Percentiles rank a stretch among this genome's conserved stretches.
phyloP scores from a whole-genome alignment of 106 monocot genomes.

The Platanthera guangdongensis region DNA sequence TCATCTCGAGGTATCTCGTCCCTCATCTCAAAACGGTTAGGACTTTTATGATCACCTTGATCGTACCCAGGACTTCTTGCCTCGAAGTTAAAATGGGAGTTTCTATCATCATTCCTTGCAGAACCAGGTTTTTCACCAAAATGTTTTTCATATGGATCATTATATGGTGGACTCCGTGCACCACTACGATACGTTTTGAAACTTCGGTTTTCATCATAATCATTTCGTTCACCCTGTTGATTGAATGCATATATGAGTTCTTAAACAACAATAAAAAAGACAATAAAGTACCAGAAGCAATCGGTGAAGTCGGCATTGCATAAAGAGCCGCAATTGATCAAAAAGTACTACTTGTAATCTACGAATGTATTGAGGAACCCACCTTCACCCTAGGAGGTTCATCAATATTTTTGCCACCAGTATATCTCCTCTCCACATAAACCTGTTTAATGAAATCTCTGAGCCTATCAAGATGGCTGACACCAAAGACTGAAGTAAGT shows the following conservation, averaged over 20 bases:
- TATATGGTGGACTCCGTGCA: conserved; percentile 62
- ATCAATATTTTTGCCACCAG: conserved; percentile 48
- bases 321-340: not conserved
- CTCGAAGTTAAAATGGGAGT: conserved; percentile 37
- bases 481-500: conserved; percentile 6
- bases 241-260: not conserved
- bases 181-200: conserved; percentile 32
- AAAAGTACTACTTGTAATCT: not conserved
- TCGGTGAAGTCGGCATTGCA: not conserved
- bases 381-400: conserved; percentile 56
- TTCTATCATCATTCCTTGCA: conserved; percentile 37
- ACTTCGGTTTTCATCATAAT: conserved; percentile 43
- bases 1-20: conserved; percentile 64
- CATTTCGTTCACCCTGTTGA: conserved; percentile 14
- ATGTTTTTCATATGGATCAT: conserved; percentile 16
- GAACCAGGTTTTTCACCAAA: conserved; percentile 30
- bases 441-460: conserved; percentile 87
- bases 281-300: not conserved
- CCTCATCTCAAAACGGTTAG: conserved; percentile 47
- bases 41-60: conserved; percentile 54
- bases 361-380: conserved; percentile 8
- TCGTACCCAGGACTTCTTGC: conserved; percentile 72
- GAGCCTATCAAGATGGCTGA: conserved; percentile 68
- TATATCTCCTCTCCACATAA: conserved; percentile 73
- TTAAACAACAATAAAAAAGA: not conserved